phyloP scores from a whole-genome alignment of 2,329 filamentous ascomycete genomes.

The Corniculantispora saksenae region DNA sequence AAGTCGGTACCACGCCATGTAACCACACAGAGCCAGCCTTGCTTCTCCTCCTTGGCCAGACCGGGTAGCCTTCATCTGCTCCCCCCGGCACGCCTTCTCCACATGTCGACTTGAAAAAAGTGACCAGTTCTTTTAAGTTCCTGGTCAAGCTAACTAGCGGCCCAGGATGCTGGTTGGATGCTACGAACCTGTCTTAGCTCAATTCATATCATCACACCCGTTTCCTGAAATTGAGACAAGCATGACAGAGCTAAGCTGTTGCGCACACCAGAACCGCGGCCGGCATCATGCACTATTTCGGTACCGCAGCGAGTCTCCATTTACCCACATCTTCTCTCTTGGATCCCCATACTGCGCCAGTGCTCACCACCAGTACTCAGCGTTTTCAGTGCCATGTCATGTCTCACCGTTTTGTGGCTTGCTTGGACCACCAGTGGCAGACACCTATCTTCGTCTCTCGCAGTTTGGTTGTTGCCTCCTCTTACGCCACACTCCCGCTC shows the following conservation, averaged over 20 bases:
- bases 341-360: too few species aligned
- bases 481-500: neutral
- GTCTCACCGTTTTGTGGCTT: neutral
- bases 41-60: neutral
- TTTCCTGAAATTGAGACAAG: slow-evolving; percentile 3
- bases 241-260: neutral
- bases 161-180: neutral
- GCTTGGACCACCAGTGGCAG: neutral
- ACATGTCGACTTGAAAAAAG: neutral
- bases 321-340: neutral
- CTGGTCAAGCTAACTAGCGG: neutral
- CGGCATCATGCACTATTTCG: neutral
- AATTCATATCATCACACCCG: neutral
- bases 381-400: neutral
- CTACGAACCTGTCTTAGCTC: neutral
- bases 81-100: neutral
- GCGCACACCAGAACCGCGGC: neutral
- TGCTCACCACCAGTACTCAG: too few species aligned
- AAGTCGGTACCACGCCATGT: neutral
- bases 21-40: neutral
- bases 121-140: neutral
- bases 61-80: slow-evolving; percentile 9
- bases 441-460: neutral
- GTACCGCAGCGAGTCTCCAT: neutral
- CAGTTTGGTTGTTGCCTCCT: neutral